Evolutionary conservation across 2,329 filamentous ascomycete species (phyloP).

Genomic region (Ascochyta lentis): DNA sequence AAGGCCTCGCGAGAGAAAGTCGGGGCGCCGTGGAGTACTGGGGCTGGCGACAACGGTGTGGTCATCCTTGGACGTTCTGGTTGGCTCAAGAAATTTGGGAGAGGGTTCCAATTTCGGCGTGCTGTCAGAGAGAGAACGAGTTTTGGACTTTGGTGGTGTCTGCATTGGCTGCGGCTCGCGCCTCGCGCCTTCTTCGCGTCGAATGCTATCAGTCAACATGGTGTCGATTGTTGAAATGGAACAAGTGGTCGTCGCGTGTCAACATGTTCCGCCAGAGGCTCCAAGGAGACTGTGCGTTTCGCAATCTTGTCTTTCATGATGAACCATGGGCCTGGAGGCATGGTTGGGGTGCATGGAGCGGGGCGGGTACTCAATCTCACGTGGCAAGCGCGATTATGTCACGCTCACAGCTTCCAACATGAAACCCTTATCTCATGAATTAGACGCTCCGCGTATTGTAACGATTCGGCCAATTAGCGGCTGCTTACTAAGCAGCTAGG

Average conservation of each 20-base stretch:
- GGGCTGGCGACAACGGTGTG: constrained; percentile 50
- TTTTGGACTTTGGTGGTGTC: constrained; percentile 48
- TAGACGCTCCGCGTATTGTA: too few species aligned
- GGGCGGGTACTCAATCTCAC: constrained; percentile 34
- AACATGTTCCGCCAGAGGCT: constrained; percentile 34
- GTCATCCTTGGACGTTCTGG: constrained; percentile 53
- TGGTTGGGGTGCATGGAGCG: constrained; percentile 27
- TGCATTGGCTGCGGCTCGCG: constrained; percentile 23
- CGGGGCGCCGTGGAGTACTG: constrained; percentile 72
- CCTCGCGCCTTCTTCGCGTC: constrained; percentile 29
- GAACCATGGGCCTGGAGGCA: constrained; percentile 11
- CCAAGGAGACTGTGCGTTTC: constrained; percentile 15
- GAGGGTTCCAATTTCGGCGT: constrained; percentile 54
- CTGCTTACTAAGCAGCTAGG: too few species aligned
- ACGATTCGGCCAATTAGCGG: too few species aligned
- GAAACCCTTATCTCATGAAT: too few species aligned
- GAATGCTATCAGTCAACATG: constrained; percentile 32
- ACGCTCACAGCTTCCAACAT: constrained; percentile 8
- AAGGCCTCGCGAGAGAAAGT: constrained; percentile 68
- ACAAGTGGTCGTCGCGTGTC: constrained; percentile 15
- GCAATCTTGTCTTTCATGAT: constrained; percentile 13
- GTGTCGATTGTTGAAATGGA: constrained; percentile 19
- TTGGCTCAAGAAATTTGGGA: constrained; percentile 53
- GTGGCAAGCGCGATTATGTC: constrained; percentile 22
- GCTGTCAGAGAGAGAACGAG: constrained; percentile 55